Conservation (phyloP, 805 yeast genomes). For the Teunomyces barrocoloradensis region DNA sequence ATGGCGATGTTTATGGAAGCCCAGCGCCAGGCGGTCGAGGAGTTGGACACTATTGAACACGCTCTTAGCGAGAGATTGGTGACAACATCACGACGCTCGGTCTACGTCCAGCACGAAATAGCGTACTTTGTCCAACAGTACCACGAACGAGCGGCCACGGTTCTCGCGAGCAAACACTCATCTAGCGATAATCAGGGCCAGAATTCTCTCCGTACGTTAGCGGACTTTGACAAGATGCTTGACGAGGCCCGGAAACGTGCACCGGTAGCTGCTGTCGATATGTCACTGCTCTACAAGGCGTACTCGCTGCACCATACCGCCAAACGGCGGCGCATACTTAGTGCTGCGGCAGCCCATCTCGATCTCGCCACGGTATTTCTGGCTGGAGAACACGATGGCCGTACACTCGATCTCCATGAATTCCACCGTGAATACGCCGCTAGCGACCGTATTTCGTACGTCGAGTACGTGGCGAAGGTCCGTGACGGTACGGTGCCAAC, state of each 20-base stretch:
- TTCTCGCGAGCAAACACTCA: not conserved
- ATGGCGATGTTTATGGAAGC: constrained; percentile 24
- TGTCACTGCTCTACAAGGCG: constrained; percentile 5
- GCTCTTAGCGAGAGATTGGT: not conserved
- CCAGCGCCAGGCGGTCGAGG: constrained; percentile 48
- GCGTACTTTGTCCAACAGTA: constrained; percentile 48
- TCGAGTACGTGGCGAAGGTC: constrained; percentile 49
- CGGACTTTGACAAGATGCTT: not conserved
- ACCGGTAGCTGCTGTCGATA: not conserved
- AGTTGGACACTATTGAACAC: constrained; percentile 65
- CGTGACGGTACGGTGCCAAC: constrained; percentile 19
- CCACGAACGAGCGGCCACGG: constrained; percentile 9
- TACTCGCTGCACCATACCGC: constrained; percentile 4
- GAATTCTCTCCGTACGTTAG: not conserved
- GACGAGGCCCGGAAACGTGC: not conserved
- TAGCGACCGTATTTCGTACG: constrained; percentile 38
- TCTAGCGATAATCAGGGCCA: too few species aligned
- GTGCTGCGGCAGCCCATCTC: constrained; percentile 50
- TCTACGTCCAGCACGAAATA: constrained; percentile 67
- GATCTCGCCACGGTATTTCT: constrained; percentile 51
- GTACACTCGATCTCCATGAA: constrained; percentile 53
- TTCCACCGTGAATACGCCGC: constrained; percentile 56
- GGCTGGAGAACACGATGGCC: constrained; percentile 63
- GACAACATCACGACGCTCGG: constrained; percentile 8
- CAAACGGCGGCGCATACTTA: constrained; percentile 36